Base-by-base conservation (phyloP, 129 eudicot species). In the Centaurea solstitialis region DNA sequence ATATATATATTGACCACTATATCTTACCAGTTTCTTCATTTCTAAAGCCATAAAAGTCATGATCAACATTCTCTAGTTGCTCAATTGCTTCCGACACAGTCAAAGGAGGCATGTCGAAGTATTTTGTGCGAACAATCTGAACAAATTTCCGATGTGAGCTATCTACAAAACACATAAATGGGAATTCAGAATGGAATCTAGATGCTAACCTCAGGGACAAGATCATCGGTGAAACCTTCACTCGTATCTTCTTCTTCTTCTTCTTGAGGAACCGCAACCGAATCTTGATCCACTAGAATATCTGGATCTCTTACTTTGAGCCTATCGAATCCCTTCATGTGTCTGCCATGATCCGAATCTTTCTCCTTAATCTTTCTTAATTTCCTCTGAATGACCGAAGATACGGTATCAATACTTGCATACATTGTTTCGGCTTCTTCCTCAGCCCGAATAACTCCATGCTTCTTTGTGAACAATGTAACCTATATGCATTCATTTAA, bases 291-390 rank as follows among this genome's bases (percentile, higher is more conserved):
- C 11, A 74, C 73, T 20, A 69, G 9, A 9, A 33, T 79, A 61
- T 77, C 86, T 45, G 91, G 89, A 15, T 91, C 97, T 80, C 88
- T 80, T 61, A 81, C 76, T 72, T 87, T 88, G 1, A 73, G 84
- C 68, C 93, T 87, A 66, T 91, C 81, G 5, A 85, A 83, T 41
- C 98, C 97, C 80, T 91, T 93, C 94, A 89, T 87, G 85, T 90
- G 98, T 40, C 97, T 90, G 4, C 97, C 98, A 28, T 90, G 95
- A 80, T 94, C 98, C 0, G 93, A 74, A 76, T 88, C 98, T 82
- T 94, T 94, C 83, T 94, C 98, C 91, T 94, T 94, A 79, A 94
- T 94, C 83, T 92, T 94, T 79, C 98, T 88, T 83, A 94, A 79
- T 74, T 94, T 94, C 73, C 98, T 86, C 80, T 92, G 93, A 61